Conservation (phyloP, 2,329 filamentous ascomycete genomes). For the Penicillium sclerotiorum region DNA sequence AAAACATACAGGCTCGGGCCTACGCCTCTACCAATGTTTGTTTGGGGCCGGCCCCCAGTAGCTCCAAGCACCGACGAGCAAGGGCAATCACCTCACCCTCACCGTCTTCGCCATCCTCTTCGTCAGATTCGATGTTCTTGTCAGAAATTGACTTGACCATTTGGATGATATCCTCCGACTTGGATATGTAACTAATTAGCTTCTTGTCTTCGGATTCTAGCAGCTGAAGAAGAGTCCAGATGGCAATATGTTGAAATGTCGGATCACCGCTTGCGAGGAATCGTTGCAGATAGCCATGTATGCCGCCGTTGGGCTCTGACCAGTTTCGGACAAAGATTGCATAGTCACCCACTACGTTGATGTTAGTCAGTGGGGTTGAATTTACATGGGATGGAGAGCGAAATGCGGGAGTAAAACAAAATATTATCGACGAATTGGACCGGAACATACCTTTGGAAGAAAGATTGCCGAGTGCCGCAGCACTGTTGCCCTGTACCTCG, state of each 20-base stretch:
- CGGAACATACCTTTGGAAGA: conserved; percentile 82
- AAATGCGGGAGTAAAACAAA: too few relatives aligned
- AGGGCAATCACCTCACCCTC: conserved; percentile 91
- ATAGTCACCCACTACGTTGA: conserved; percentile 81
- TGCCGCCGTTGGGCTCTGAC: conserved; percentile 88
- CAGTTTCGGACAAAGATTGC: conserved; percentile 94
- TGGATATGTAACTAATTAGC: conserved; percentile 83
- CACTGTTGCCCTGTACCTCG: conserved; percentile 97
- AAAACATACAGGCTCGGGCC: conserved; percentile 1
- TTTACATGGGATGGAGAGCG: neutral
- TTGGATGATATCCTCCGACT: conserved; percentile 86
- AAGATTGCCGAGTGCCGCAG: conserved; percentile 89
- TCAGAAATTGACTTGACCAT: conserved; percentile 92
- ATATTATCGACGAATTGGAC: neutral
- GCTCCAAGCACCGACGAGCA: conserved; percentile 84
- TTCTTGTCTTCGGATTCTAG: conserved; percentile 92
- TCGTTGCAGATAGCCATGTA: conserved; percentile 90
- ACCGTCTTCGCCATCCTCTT: conserved; percentile 84
- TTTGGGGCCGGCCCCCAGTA: conserved; percentile 78
- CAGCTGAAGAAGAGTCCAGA: conserved; percentile 94
- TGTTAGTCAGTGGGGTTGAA: conserved; percentile 16
- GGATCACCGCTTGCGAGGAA: conserved; percentile 94
- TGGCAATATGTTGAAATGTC: conserved; percentile 98
- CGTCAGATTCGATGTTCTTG: conserved; percentile 82
- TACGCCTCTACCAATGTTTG: conserved; percentile 77